A percentile compares a stretch with the other conserved stretches of the same genome.
Evolutionary conservation across 768 basidiomycete species (phyloP).

Genomic region (Omphalotus guepiniiformis): DNA sequence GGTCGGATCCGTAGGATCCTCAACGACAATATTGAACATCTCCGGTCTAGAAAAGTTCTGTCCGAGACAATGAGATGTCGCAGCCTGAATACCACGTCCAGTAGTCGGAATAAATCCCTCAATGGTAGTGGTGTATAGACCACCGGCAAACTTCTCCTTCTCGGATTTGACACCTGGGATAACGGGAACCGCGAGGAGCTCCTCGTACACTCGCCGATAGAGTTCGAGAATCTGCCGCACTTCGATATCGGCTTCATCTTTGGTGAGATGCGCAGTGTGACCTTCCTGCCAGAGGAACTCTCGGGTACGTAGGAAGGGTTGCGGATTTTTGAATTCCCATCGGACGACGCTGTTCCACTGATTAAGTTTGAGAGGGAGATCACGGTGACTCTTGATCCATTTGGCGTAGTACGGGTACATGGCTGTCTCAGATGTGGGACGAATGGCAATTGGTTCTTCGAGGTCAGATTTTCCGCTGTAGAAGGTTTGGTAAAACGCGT

Average conservation of each 20-base stretch:
- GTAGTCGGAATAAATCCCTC: constrained; percentile 98
- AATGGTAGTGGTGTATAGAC: constrained; percentile 95
- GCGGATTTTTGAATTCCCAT: constrained; percentile 99
- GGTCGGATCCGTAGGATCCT: constrained; percentile 79
- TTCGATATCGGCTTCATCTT: constrained; percentile 86
- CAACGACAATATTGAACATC: constrained; percentile 98
- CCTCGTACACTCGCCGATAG: constrained; percentile 93
- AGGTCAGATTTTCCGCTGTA: constrained; percentile 84
- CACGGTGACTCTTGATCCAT: constrained; percentile 97
- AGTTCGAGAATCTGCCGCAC: constrained; percentile 93
- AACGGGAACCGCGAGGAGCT: constrained; percentile 95
- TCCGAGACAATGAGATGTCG: constrained; percentile 96
- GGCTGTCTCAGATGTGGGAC: constrained; percentile 96
- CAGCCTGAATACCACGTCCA: constrained; percentile 96
- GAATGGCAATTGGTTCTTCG: constrained; percentile 96
- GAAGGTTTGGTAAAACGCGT: constrained; percentile 1
- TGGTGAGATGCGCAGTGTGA: constrained; percentile 90
- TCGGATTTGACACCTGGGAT: constrained; percentile 96
- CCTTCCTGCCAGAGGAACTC: constrained; percentile 99
- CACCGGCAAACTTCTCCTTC: constrained; percentile 99
- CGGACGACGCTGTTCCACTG: constrained; percentile 99
- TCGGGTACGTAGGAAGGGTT: constrained; percentile 98
- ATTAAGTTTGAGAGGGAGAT: constrained; percentile 94
- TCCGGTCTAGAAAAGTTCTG: constrained; percentile 95
- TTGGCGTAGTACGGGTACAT: constrained; percentile 99